phyloP scores from a whole-genome alignment of 768 basidiomycete species.

The Lactarius psammicola region DNA sequence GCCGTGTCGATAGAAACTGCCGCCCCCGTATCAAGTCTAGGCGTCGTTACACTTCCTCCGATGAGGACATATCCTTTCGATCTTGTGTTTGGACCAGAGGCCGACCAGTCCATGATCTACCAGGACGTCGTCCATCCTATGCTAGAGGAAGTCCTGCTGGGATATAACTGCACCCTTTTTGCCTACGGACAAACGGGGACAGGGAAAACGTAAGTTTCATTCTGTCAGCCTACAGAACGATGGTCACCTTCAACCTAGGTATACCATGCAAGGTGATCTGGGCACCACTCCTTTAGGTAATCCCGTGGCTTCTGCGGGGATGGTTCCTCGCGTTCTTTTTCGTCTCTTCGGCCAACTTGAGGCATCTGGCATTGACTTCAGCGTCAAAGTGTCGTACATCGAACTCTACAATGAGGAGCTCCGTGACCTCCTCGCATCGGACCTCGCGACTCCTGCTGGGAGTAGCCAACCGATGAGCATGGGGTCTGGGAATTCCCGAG shows the following conservation, averaged over 20 bases:
- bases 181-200: slow-evolving; percentile 99
- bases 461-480: slow-evolving; percentile 78
- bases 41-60: slow-evolving; percentile 71
- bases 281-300: slow-evolving; percentile 79
- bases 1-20: slow-evolving; percentile 81
- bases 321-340: slow-evolving; percentile 93
- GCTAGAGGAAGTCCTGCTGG: slow-evolving; percentile 88
- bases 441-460: slow-evolving; percentile 67
- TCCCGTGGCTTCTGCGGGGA: slow-evolving; percentile 86
- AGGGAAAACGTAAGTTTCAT: slow-evolving; percentile 86
- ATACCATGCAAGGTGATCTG: slow-evolving; percentile 98
- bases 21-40: slow-evolving; percentile 62
- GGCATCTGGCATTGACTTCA: slow-evolving; percentile 71
- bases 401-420: slow-evolving; percentile 99
- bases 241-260: slow-evolving; percentile 42
- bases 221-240: neutral
- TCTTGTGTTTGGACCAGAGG: slow-evolving; percentile 94
- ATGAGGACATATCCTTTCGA: slow-evolving; percentile 92
- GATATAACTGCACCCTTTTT: slow-evolving; percentile 97
- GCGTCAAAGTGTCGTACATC: slow-evolving; percentile 90
- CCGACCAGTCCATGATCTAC: slow-evolving; percentile 92
- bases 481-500: slow-evolving; percentile 47
- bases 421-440: slow-evolving; percentile 83
- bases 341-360: slow-evolving; percentile 89
- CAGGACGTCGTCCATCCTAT: slow-evolving; percentile 91